Base-by-base conservation (phyloP, 2,329 filamentous ascomycete genomes). In the Capronia americana region DNA sequence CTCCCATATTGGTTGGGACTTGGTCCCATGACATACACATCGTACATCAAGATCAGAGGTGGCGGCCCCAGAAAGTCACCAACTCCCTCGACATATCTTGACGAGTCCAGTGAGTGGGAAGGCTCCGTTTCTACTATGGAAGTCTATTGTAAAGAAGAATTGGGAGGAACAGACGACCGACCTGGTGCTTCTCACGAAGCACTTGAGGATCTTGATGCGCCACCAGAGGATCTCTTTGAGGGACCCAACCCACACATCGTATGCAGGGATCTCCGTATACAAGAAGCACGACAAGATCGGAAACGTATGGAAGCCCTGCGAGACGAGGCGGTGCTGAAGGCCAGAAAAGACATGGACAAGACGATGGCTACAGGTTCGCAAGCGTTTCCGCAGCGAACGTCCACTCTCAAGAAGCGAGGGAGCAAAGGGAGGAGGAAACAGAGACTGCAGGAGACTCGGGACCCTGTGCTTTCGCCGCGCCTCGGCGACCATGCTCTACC, bases 1-100 rank as follows among this genome's bases (percentile, higher is more conserved):
- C 48, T 61, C 24, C 58, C 58, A 38, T 41, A 53, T 54, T 61
- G 58, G 58, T 28, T 61, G 24, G 58, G 58, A 53, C 32, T 51
- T 53, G n/a, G 32, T 30, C 7, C 44, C 14, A 61, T 44, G 58
- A 30, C 44, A 20, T 41, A 32, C 20, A 38, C 46, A n/a, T 20
- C 57, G n/a, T 20, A 23, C 46, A 1, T 20, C 44, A 50, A 24
- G 30, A 23, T 32, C 26, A 30, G 57, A 20, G 20, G 41, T 50
- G 57, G 57, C 10, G 38, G 28, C 10, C 12, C 6, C 1, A 20
- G 6, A 20, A 55, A 20, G n/a, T 32, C 53, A 11, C 28, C 24
- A 44, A 59, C 38, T 23, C 58, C 48, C 24, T 61, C 58, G 30
- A 53, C 11, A n/a, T 53, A 26, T 44, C 24, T 48, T 53, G 30